Evolutionary conservation across 345 rosid species (phyloP).

Genomic region (Dipteronia sinensis): DNA sequence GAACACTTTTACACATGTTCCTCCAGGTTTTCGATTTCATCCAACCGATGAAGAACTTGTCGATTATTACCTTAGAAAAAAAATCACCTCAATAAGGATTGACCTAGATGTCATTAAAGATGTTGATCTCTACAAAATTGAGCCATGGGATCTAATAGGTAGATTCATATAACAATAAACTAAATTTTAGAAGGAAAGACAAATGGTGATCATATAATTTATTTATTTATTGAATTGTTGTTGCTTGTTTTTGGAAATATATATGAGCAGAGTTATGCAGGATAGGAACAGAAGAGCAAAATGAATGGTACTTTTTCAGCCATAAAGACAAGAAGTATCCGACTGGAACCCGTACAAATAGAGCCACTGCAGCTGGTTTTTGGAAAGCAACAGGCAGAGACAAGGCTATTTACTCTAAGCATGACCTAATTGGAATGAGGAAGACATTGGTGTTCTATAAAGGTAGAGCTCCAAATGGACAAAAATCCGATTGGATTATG

Average conservation of each 20-base stretch:
- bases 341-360: conserved; percentile 93
- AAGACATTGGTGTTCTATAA: conserved; percentile 89
- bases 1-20: conserved; percentile 57
- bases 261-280: conserved; percentile 66
- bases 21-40: conserved; percentile 80
- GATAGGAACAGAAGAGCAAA: conserved; percentile 80
- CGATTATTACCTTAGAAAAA: conserved; percentile 71
- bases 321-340: conserved; percentile 98
- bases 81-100: conserved; percentile 57
- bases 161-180: not conserved
- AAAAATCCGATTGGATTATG: conserved; percentile 96
- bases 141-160: conserved; percentile 91
- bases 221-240: no score
- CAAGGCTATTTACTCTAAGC: conserved; percentile 81
- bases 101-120: conserved; percentile 78
- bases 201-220: not conserved
- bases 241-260: not conserved
- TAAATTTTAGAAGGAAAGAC: not conserved
- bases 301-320: conserved; percentile 96
- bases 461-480: conserved; percentile 97
- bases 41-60: conserved; percentile 86
- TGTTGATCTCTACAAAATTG: conserved; percentile 79
- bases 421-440: conserved; percentile 92
- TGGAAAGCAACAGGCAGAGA: conserved; percentile 99
- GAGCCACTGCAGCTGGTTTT: conserved; percentile 95